Evolutionary conservation across 2,329 filamentous ascomycete species (phyloP).

Genomic region (Keithomyces neogunnii): DNA sequence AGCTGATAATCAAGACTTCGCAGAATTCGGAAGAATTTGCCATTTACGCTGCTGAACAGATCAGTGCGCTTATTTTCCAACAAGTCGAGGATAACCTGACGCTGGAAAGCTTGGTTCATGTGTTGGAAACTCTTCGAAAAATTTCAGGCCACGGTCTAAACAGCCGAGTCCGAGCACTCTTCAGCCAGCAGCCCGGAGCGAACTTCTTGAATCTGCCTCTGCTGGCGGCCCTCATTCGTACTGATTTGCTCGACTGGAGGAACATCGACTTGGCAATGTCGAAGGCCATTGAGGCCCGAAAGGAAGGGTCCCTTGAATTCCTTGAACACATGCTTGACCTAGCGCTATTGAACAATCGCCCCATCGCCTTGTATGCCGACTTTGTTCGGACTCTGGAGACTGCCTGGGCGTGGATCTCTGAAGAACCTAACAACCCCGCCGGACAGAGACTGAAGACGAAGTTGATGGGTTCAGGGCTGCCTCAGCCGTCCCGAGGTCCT

Average conservation of each 20-base stretch:
- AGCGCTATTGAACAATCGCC: conserved; percentile 68
- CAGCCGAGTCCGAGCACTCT: conserved; percentile 45
- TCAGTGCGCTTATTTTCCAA: conserved; percentile 48
- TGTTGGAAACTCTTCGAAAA: conserved; percentile 51
- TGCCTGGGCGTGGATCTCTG: conserved; percentile 71
- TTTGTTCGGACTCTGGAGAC: conserved; percentile 76
- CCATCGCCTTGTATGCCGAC: conserved; percentile 73
- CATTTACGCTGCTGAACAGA: conserved; percentile 50
- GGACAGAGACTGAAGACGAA: conserved; percentile 66
- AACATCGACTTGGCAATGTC: conserved; percentile 65
- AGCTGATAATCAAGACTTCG: conserved; percentile 54
- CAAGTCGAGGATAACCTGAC: conserved; percentile 46
- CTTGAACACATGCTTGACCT: conserved; percentile 73
- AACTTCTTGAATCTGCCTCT: conserved; percentile 50
- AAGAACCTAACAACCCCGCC: conserved; percentile 56
- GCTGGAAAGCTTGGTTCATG: conserved; percentile 53
- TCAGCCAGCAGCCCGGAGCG: conserved; percentile 47
- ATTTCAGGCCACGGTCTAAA: conserved; percentile 47
- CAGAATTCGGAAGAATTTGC: conserved; percentile 54
- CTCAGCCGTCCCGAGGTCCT: conserved; percentile 31
- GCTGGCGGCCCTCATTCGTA: conserved; percentile 47
- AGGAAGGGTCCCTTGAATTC: conserved; percentile 66
- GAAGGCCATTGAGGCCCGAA: conserved; percentile 62
- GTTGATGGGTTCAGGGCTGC: conserved; percentile 33
- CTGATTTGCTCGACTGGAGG: conserved; percentile 54